Conservation (phyloP, 352 stramenopile species). For the Globisporangium carolinianum region DNA sequence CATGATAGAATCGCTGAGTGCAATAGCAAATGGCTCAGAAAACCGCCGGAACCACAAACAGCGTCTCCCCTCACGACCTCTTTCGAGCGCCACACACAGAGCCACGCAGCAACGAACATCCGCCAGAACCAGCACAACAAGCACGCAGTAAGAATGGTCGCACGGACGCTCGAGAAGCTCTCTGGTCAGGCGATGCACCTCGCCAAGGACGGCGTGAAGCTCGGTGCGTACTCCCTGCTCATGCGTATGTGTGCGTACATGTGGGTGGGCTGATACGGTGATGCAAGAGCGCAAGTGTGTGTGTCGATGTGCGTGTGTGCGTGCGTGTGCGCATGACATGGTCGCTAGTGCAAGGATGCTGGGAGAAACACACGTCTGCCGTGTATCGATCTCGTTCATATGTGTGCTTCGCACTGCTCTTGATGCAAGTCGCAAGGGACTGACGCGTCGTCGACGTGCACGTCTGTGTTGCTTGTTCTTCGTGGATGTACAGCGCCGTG, state of each 20-base stretch:
- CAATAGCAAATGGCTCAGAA: background rate
- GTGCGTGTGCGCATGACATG: background rate
- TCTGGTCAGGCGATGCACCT: slow-evolving; percentile 35
- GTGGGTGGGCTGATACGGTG: background rate
- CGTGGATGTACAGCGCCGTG: slow-evolving; percentile 29
- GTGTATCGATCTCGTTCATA: background rate
- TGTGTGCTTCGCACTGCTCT: background rate
- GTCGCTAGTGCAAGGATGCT: no score
- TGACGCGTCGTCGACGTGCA: background rate
- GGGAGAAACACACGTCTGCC: no score
- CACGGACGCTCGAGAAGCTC: slow-evolving; percentile 29
- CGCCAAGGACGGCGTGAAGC: slow-evolving; percentile 40
- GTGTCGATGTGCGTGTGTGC: background rate
- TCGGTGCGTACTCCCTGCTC: slow-evolving; percentile 27
- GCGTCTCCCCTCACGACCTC: background rate
- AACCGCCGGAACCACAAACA: slow-evolving; percentile 12
- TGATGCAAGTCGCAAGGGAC: background rate
- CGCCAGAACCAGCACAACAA: background rate
- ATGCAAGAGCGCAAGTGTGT: background rate
- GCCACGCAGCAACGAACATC: slow-evolving; percentile 7
- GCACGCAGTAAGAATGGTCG: slow-evolving; percentile 16
- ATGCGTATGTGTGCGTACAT: background rate
- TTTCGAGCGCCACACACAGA: slow-evolving; percentile 4
- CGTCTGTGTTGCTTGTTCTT: background rate
- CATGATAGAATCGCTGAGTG: no score